Percentiles rank a stretch among this genome's conserved stretches.
Conservation (phyloP, 352 stramenopile species). For the Globisporangium iwayamae region DNA sequence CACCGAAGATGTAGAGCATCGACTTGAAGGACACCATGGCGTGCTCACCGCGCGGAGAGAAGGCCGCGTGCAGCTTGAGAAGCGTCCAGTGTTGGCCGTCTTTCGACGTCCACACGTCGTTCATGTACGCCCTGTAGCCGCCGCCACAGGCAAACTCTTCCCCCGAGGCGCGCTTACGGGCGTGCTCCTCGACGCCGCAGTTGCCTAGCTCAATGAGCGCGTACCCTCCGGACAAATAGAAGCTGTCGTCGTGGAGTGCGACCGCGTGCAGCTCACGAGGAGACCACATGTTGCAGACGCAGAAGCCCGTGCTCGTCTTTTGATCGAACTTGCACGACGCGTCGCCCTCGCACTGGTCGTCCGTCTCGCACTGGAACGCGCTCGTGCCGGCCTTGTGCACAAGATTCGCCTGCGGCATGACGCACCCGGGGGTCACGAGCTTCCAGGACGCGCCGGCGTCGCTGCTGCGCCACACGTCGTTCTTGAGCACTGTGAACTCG, state of each 20-base stretch:
- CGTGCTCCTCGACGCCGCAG: slow-evolving; percentile 58
- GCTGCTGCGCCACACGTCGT: slow-evolving; percentile 76
- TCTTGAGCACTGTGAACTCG: slow-evolving; percentile 70
- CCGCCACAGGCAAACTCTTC: slow-evolving; percentile 68
- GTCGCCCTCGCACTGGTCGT: slow-evolving; percentile 67
- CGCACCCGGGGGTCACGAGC: slow-evolving; percentile 62
- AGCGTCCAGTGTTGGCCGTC: slow-evolving; percentile 59
- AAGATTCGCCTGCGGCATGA: slow-evolving; percentile 46
- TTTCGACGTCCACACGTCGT: slow-evolving; percentile 66
- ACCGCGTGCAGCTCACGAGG: slow-evolving; percentile 71
- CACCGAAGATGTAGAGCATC: slow-evolving; percentile 53
- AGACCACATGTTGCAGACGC: slow-evolving; percentile 76
- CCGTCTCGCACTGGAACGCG: slow-evolving; percentile 53
- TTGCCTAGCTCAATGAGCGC: slow-evolving; percentile 56
- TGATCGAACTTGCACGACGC: slow-evolving; percentile 51
- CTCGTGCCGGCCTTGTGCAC: slow-evolving; percentile 44
- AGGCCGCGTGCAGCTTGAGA: slow-evolving; percentile 37
- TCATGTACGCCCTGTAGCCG: slow-evolving; percentile 60
- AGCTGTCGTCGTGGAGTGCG: slow-evolving; percentile 27
- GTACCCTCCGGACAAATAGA: slow-evolving; percentile 69
- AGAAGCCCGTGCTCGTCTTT: slow-evolving; percentile 39
- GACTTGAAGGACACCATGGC: slow-evolving; percentile 62
- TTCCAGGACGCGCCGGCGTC: slow-evolving; percentile 69
- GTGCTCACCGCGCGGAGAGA: slow-evolving; percentile 58
- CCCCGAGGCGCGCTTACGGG: slow-evolving; percentile 39